Conservation (phyloP, 768 basidiomycete species). For the Xerocomus brunneocitrinus region DNA sequence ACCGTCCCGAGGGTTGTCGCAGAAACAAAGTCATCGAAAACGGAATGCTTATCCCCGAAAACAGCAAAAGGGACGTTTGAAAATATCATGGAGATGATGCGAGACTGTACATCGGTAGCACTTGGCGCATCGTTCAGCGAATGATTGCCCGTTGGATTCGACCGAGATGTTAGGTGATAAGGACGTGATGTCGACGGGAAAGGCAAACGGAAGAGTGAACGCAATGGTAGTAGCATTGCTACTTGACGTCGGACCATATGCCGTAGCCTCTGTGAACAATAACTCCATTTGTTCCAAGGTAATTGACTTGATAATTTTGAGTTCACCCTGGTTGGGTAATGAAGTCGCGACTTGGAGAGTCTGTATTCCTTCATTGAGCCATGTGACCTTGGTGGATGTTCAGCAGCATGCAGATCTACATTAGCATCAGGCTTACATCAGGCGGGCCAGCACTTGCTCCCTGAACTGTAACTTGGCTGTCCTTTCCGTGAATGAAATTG, state of each 20-base stretch:
- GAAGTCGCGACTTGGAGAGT: conserved; percentile 52
- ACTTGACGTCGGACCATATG: conserved; percentile 54
- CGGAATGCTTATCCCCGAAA: conserved; percentile 41
- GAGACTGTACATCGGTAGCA: conserved; percentile 53
- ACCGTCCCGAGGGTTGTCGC: conserved; percentile 48
- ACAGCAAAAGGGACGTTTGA: conserved; percentile 55
- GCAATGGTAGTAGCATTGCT: conserved; percentile 57
- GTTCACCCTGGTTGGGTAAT: conserved; percentile 58
- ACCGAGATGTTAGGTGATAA: conserved; percentile 57
- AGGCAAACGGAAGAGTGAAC: conserved; percentile 65
- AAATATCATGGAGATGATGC: conserved; percentile 61
- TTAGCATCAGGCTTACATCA: conserved; percentile 37
- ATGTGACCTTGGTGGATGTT: conserved; percentile 46
- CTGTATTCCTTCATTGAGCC: conserved; percentile 71
- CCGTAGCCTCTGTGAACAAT: conserved; percentile 51
- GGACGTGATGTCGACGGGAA: conserved; percentile 63
- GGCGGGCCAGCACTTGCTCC: conserved; percentile 56
- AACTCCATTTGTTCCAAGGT: conserved; percentile 54
- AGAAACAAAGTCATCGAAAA: conserved; percentile 61
- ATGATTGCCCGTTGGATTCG: conserved; percentile 46
- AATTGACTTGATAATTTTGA: conserved; percentile 63
- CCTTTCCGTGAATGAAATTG: conserved; percentile 62
- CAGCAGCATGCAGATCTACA: conserved; percentile 1
- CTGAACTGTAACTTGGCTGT: conserved; percentile 54
- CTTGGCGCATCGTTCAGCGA: conserved; percentile 54